Evolutionary conservation across 768 basidiomycete species (phyloP).

Genomic region (Mycena floridula): DNA sequence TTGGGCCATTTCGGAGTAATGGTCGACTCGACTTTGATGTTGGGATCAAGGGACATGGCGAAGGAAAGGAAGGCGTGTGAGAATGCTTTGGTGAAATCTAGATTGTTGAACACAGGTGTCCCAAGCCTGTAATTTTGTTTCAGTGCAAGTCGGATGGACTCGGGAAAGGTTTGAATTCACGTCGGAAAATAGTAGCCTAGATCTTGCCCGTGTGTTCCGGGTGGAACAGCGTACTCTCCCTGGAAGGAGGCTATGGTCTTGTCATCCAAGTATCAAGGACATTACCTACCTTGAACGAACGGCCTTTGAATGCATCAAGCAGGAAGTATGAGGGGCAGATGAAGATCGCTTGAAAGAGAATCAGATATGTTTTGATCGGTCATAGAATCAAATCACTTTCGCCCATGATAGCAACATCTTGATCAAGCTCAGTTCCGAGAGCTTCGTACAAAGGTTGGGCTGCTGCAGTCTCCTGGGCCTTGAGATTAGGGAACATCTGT

Average conservation of each 20-base stretch:
- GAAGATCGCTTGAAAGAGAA: conserved; percentile 21
- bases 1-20: conserved; percentile 14
- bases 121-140: neutral
- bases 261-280: neutral
- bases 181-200: conserved; percentile 11
- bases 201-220: conserved; percentile 13
- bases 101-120: conserved; percentile 11
- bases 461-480: conserved; percentile 3
- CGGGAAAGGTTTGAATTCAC: conserved; percentile 2
- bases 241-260: neutral
- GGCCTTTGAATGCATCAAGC: conserved; percentile 19
- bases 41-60: no score
- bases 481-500: conserved; percentile 18
- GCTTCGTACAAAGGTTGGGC: conserved; percentile 12
- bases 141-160: neutral
- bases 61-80: conserved; percentile 15
- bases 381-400: conserved; percentile 14
- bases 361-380: neutral
- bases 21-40: no score
- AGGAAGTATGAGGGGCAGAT: conserved; percentile 28
- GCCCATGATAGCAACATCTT: conserved; percentile 16
- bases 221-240: conserved; percentile 21
- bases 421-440: conserved; percentile 11
- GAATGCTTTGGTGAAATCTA: conserved; percentile 14
- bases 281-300: conserved; percentile 25